A percentile compares a stretch with the other conserved stretches of the same genome.
These are phyloP conservation scores for Chaetoscypha palmicola DNA, from an alignment of 2,329 filamentous ascomycete species.

Conservation along the genomic window DNA sequence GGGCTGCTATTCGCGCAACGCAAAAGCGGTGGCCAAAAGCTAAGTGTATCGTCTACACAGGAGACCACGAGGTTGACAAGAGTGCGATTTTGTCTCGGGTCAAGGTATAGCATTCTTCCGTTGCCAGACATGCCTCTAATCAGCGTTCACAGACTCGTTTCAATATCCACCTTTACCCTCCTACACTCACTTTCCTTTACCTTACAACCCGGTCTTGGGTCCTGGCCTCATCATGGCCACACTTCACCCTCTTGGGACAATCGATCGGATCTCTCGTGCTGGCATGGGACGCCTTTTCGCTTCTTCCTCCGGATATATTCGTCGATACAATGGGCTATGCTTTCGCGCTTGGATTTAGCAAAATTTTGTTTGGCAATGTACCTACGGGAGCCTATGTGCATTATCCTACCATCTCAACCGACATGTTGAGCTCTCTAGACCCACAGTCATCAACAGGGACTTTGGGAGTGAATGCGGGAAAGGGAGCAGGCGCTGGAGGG, in stretches of 20 bases:
- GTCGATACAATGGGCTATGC: conserved; percentile 98
- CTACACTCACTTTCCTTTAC: conserved; percentile 82
- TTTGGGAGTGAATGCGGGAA: conserved; percentile 76
- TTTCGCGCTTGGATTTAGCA: conserved; percentile 77
- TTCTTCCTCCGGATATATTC: conserved; percentile 88
- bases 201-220: conserved; percentile 83
- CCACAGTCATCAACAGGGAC: conserved; percentile 49
- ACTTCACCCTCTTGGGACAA: conserved; percentile 90
- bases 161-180: conserved; percentile 81
- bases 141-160: conserved; percentile 59
- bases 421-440: conserved; percentile 85
- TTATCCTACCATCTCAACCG: conserved; percentile 96
- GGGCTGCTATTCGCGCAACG: conserved; percentile 88
- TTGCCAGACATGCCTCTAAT: neutral
- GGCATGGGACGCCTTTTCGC: conserved; percentile 86
- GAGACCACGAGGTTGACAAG: conserved; percentile 84
- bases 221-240: conserved; percentile 78
- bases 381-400: conserved; percentile 93
- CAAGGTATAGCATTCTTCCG: conserved; percentile 42
- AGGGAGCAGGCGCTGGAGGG: conserved; percentile 67
- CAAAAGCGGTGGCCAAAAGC: conserved; percentile 84
- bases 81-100: conserved; percentile 70
- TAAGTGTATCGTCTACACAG: conserved; percentile 89
- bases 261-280: conserved; percentile 81
- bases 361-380: conserved; percentile 70